Conservation (phyloP, 2,329 filamentous ascomycete genomes). For the Epichloe elymi region DNA sequence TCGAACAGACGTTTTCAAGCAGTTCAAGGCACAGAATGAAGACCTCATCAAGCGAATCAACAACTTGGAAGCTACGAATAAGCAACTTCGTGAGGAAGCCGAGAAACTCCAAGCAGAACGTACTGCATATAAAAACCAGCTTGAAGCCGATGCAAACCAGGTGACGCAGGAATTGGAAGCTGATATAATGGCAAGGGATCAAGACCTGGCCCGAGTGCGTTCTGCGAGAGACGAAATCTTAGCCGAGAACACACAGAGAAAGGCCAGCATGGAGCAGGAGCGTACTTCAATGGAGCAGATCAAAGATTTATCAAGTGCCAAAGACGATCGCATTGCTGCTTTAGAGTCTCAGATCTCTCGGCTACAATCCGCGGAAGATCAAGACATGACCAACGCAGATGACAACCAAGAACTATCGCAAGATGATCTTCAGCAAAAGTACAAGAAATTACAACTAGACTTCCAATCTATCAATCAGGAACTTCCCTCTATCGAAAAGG, state of each 20-base stretch:
- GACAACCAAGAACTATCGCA: slow-evolving; percentile 45
- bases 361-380: slow-evolving; percentile 38
- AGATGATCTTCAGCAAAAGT: slow-evolving; percentile 63
- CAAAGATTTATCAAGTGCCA: slow-evolving; percentile 66
- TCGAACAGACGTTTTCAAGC: slow-evolving; percentile 85
- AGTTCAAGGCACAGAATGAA: slow-evolving; percentile 78
- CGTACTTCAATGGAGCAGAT: slow-evolving; percentile 56
- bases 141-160: slow-evolving; percentile 68
- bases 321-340: slow-evolving; percentile 66
- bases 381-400: slow-evolving; percentile 29
- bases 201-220: slow-evolving; percentile 75
- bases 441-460: slow-evolving; percentile 63
- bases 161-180: slow-evolving; percentile 67
- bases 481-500: slow-evolving; percentile 75
- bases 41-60: slow-evolving; percentile 89
- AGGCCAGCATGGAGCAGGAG: slow-evolving; percentile 66
- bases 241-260: slow-evolving; percentile 69
- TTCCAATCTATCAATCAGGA: slow-evolving; percentile 78
- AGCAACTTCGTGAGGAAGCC: slow-evolving; percentile 70
- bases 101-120: slow-evolving; percentile 77
- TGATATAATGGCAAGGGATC: slow-evolving; percentile 67
- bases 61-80: slow-evolving; percentile 77
- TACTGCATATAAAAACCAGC: slow-evolving; percentile 63
- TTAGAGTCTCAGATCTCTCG: slow-evolving; percentile 75
- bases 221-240: slow-evolving; percentile 73